Evolutionary conservation across 768 basidiomycete species (phyloP), one percentile per base, ranked within the genome.

Genomic region (Psilocybe sp.): DNA sequence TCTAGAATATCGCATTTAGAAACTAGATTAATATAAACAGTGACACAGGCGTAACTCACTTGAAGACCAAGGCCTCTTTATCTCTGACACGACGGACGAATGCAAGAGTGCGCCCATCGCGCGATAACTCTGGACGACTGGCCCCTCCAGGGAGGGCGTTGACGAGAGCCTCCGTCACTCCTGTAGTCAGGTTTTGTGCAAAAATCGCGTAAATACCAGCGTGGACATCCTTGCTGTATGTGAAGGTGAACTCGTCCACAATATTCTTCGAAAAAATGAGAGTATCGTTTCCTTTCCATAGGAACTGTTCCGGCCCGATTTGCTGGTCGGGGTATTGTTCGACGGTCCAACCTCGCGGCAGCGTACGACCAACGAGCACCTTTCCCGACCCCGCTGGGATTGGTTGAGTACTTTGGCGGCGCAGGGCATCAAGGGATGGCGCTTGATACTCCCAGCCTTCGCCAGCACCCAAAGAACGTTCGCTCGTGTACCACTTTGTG

Each of bases 171-270:
- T 77, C 72, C 3, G 80, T 80, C 10, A 64, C 53, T 4, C 75
- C 72, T 0, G 77, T 78, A 0, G 84, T 87, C 32, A 87, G 51
- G 59, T 89, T 88, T 35, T 70, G 69, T n/a, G 78, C 72, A 51
- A 83, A 86, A 20, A 89, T 87, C 0, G 87, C 73, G 53, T 89
- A 86, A 12, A 87, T 86, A 0, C 87, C 87, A 19, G 59, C 63
- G 60, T 89, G 85, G 1, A 86, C 79, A 53, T 89, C 87, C 73
- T 88, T 88, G 66, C 79, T 83, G 52, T 87, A 87, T n/a, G 66
- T 46, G 57, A 82, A 89, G 13, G 47, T 32, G 37, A 69, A 75
- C 7, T 63, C 59, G 57, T 89, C 84, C 4, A 53, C 61, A 6
- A 84, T 73, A 58, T 89, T 89, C 68, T 82, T 82, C 5, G 86